phyloP scores from a whole-genome alignment of 768 basidiomycete species.

The Macrocybe gigantea region DNA sequence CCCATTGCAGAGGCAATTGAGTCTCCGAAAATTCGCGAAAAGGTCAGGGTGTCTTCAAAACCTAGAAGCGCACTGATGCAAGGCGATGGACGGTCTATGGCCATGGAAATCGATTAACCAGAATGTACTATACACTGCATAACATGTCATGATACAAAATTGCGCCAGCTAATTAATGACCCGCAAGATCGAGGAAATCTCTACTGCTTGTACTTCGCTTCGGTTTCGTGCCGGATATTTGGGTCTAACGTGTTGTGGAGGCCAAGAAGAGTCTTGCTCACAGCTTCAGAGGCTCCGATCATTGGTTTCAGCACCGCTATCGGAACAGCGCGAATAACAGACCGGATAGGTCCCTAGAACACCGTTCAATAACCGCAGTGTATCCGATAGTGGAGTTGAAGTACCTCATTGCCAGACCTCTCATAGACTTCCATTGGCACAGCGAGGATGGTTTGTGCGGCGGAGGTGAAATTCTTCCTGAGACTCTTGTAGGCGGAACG shows the following conservation, averaged over 20 bases:
- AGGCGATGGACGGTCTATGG: constrained; percentile 85
- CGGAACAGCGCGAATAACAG: constrained; percentile 94
- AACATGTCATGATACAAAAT: background rate
- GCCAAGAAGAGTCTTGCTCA: constrained; percentile 92
- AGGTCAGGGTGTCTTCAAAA: constrained; percentile 68
- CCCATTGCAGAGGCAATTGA: constrained; percentile 39
- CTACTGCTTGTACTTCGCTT: constrained; percentile 91
- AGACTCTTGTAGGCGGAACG: constrained; percentile 89
- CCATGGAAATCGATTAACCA: constrained; percentile 77
- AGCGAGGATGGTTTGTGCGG: constrained; percentile 96
- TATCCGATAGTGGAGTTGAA: constrained; percentile 13
- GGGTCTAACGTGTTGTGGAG: constrained; percentile 93
- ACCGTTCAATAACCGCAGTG: background rate
- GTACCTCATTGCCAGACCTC: constrained; percentile 83
- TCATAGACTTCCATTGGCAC: constrained; percentile 99
- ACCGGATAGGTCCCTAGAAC: constrained; percentile 79
- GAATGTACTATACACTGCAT: constrained; percentile 6
- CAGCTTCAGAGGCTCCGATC: constrained; percentile 97
- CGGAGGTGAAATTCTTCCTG: constrained; percentile 80
- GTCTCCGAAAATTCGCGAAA: constrained; percentile 54
- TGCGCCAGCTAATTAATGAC: background rate
- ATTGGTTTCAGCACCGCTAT: constrained; percentile 96
- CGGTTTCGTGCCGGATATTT: constrained; percentile 71
- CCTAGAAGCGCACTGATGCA: constrained; percentile 68
- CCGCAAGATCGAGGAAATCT: constrained; percentile 20